Conservation (phyloP, 2,329 filamentous ascomycete genomes). For the Xylaria sp. region DNA sequence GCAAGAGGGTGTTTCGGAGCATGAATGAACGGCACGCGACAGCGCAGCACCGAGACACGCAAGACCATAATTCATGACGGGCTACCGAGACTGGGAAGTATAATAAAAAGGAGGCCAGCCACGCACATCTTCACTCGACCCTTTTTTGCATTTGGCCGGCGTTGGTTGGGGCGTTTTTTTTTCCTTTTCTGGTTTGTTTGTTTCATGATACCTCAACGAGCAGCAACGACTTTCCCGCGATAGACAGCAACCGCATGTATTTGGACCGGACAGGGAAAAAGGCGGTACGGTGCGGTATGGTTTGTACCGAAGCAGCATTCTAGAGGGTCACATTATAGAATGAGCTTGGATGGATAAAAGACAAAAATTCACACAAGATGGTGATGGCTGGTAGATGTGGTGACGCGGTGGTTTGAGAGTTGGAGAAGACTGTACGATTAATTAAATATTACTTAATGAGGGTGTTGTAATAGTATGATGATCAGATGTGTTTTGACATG, state of each 20-base stretch:
- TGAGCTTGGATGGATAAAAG: conserved; percentile 20
- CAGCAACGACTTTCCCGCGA: conserved; percentile 19
- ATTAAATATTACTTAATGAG: background rate
- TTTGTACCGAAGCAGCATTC: conserved; percentile 16
- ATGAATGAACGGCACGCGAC: conserved; percentile 68
- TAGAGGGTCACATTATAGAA: conserved; percentile 31
- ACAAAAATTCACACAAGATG: conserved; percentile 14
- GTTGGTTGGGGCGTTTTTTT: conserved; percentile 39
- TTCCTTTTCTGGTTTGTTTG: conserved; percentile 9
- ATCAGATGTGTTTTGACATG: background rate
- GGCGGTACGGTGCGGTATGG: conserved; percentile 3
- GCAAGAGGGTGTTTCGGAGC: conserved; percentile 84
- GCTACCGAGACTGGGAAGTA: background rate
- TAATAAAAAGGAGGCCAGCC: background rate
- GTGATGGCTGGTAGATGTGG: conserved; percentile 3
- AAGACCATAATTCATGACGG: conserved; percentile 16
- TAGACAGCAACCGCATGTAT: conserved; percentile 22
- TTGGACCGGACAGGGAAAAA: conserved; percentile 17
- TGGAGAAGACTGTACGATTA: conserved; percentile 18
- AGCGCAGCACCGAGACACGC: conserved; percentile 41
- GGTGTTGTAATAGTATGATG: background rate
- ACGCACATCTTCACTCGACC: conserved; percentile 36
- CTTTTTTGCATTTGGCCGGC: conserved; percentile 46
- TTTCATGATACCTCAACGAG: conserved; percentile 46
- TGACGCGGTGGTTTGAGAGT: background rate